Evolutionary conservation across 202 grass and related monocot species (phyloP), one percentile per base, ranked within the genome.

Genomic region (Zizania palustris): DNA sequence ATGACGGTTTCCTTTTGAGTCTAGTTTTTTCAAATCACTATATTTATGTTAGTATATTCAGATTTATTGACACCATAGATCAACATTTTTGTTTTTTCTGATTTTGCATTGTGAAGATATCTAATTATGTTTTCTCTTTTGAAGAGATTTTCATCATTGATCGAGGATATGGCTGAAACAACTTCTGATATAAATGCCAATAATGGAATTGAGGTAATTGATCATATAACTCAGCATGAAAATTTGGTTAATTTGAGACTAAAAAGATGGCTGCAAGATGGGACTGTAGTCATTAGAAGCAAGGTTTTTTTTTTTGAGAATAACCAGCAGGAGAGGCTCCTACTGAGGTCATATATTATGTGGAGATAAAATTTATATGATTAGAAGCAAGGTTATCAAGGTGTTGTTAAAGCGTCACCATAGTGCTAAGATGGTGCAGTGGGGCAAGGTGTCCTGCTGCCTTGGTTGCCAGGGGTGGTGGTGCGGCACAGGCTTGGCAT

Each of bases 61-160:
- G 20, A 68, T 45, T 69, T 28, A 19, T 65, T 53, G 11, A 15
- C 9, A 43, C 18, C 72, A 77, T 39, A 71, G 67, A 33, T n/a
- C 36, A 36, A 44, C 11, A 1, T 82, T 59, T 45, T 48, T 82
- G 60, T 15, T 7, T 60, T 60, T 73, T 70, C 59, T 82, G 33
- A 50, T 38, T 45, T 2, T 85, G 22, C 77, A 3, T 48, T 1
- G 3, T n/a, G 9, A 45, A 74, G 37, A 36, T 60, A 57, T 75
- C 64, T 83, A 39, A 86, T 77, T 78, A 19, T 68, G 28, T 49
- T 83, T 78, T 51, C 37, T 33, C 78, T 78, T 87, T 14, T 78
- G 22, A 79, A 97, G 93, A 89, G 65, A 73, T 93, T 93, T 74
- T 83, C 76, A 39, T 71, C 14, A 62, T 81, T 97, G 73, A 78